A percentile compares a stretch with the other conserved stretches of the same genome.
Conservation (phyloP, 73 alveolate genomes). For the Paramecium octaurelia region DNA sequence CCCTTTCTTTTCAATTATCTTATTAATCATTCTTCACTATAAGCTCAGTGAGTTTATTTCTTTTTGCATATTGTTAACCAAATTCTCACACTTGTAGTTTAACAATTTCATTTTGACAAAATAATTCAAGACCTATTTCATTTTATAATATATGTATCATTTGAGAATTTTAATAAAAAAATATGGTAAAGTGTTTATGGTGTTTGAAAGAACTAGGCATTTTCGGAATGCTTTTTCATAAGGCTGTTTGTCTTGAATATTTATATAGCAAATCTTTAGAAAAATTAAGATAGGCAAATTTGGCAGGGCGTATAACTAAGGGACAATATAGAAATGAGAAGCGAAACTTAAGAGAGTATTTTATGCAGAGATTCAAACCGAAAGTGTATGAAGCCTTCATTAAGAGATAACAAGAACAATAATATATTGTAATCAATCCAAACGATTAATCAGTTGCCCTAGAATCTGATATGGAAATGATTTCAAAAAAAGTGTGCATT, state of each 20-base stretch:
- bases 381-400: neutral
- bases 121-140: neutral
- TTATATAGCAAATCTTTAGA: neutral
- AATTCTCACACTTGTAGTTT: no score
- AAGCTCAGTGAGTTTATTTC: no score
- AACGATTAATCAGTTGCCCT: neutral
- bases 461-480: neutral
- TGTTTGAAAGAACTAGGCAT: neutral
- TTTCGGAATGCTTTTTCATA: neutral
- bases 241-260: neutral
- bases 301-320: neutral
- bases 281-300: neutral
- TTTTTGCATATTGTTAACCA: no score
- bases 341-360: neutral
- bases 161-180: neutral
- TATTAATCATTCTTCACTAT: no score
- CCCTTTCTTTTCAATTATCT: no score
- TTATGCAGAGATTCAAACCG: neutral
- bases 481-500: neutral
- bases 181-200: neutral
- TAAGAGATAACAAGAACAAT: neutral
- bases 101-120: neutral
- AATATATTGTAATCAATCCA: neutral
- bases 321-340: neutral
- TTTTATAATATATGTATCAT: neutral